A percentile compares a stretch with the other conserved stretches of the same genome.
phyloP scores from a whole-genome alignment of 2,329 filamentous ascomycete genomes.

The Apiospora arundinis region DNA sequence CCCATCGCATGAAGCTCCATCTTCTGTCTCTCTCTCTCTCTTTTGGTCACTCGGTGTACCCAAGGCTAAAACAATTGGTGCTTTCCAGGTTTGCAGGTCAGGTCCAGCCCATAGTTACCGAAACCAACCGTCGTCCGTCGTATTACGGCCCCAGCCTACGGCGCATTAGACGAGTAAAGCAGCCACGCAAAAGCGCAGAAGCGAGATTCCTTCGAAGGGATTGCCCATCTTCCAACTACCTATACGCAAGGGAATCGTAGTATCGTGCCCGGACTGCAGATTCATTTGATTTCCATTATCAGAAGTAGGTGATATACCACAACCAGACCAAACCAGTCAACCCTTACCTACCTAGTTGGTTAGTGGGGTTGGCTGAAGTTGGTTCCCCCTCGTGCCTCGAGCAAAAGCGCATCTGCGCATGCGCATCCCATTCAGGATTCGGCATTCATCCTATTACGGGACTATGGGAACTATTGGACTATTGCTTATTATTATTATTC shows the following conservation, averaged over 20 bases:
- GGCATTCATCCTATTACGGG: not conserved
- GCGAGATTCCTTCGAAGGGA: not conserved
- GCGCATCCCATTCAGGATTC: not conserved
- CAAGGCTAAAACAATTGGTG: not conserved
- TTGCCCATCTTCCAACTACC: not conserved
- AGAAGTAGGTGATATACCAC: slow-evolving; percentile 1
- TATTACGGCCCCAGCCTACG: not conserved
- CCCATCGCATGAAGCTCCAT: not conserved
- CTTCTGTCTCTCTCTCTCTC: not conserved
- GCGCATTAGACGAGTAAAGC: not conserved
- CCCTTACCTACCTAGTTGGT: no score
- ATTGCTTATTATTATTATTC: not conserved
- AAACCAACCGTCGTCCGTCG: not conserved
- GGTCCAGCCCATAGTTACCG: not conserved
- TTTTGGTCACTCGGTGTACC: not conserved
- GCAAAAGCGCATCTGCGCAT: not conserved
- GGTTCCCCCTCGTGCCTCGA: no score
- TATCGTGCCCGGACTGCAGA: not conserved
- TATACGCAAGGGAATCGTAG: no score
- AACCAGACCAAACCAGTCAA: no score
- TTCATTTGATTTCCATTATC: no score
- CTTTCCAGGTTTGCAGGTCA: not conserved
- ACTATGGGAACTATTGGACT: no score
- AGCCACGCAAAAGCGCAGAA: not conserved
- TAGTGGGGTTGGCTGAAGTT: slow-evolving; percentile 7